Conservation (phyloP, 1,284 basidiomycete species). For the Malassezia psittaci region DNA sequence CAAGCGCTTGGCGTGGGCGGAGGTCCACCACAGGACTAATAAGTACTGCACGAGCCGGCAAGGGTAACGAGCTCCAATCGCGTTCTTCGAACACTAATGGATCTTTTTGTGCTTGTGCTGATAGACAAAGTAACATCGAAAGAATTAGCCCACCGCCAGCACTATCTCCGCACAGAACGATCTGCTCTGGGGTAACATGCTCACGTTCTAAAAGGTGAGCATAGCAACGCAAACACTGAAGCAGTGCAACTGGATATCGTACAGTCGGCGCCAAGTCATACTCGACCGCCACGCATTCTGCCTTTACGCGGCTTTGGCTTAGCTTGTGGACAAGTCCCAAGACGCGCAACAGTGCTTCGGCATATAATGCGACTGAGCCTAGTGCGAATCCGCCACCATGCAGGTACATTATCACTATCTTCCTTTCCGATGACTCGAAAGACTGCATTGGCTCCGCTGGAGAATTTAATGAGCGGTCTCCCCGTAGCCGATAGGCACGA, state of each 20-base stretch:
- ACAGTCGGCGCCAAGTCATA: slow-evolving; percentile 38
- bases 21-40: slow-evolving; percentile 45
- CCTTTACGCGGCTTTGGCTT: slow-evolving; percentile 14
- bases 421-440: slow-evolving; percentile 8
- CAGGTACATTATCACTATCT: slow-evolving; percentile 22
- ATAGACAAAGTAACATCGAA: slow-evolving; percentile 35
- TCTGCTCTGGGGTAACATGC: slow-evolving; percentile 26
- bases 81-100: slow-evolving; percentile 19
- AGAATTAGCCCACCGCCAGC: slow-evolving; percentile 42
- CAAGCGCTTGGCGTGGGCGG: slow-evolving; percentile 26
- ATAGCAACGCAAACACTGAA: slow-evolving; percentile 44
- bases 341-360: slow-evolving; percentile 41
- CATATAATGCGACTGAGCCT: slow-evolving; percentile 45
- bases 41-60: slow-evolving; percentile 41
- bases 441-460: slow-evolving; percentile 7
- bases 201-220: slow-evolving; percentile 44
- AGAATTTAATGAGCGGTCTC: not conserved
- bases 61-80: slow-evolving; percentile 35
- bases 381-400: slow-evolving; percentile 46
- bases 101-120: slow-evolving; percentile 20
- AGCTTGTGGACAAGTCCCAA: slow-evolving; percentile 29
- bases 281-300: slow-evolving; percentile 40
- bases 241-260: slow-evolving; percentile 35
- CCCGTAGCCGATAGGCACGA: slow-evolving; percentile 40
- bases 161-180: slow-evolving; percentile 43